Conservation (phyloP, 768 basidiomycete species). For the Trametes cubensis region DNA sequence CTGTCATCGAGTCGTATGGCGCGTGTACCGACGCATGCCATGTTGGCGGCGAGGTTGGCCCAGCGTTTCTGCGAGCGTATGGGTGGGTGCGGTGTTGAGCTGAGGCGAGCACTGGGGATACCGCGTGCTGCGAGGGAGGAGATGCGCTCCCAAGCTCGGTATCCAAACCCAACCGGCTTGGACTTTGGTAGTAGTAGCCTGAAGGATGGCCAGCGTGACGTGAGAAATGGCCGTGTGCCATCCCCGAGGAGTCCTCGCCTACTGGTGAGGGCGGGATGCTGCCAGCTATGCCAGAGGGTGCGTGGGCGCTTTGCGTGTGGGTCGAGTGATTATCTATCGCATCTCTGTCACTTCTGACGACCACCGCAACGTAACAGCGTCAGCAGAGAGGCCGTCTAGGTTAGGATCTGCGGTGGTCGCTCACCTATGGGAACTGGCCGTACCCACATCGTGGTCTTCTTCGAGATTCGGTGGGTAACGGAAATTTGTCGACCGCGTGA, state of each 20-base stretch:
- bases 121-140: constrained; percentile 10
- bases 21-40: constrained; percentile 7
- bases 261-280: constrained; percentile 15
- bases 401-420: constrained; percentile 32
- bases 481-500: constrained; percentile 80
- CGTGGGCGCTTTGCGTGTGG: constrained; percentile 15
- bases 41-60: constrained; percentile 16
- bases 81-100: constrained; percentile 16
- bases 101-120: constrained; percentile 15
- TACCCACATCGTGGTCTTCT: constrained; percentile 46
- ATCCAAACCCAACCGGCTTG: constrained; percentile 16
- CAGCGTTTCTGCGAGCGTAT: constrained; percentile 14
- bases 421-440: constrained; percentile 69
- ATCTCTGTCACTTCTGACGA: constrained; percentile 29
- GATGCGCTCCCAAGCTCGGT: constrained; percentile 10
- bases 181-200: constrained; percentile 19
- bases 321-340: constrained; percentile 28
- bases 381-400: constrained; percentile 7
- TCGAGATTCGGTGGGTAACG: constrained; percentile 83
- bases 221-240: constrained; percentile 25
- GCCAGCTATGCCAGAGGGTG: constrained; percentile 11
- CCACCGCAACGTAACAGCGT: constrained; percentile 19
- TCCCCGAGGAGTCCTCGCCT: constrained; percentile 30
- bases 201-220: constrained; percentile 18
- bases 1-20: constrained; percentile 14